Evolutionary conservation across 139 green algal species (phyloP).

Genomic region (Desmodesmus armatus): DNA sequence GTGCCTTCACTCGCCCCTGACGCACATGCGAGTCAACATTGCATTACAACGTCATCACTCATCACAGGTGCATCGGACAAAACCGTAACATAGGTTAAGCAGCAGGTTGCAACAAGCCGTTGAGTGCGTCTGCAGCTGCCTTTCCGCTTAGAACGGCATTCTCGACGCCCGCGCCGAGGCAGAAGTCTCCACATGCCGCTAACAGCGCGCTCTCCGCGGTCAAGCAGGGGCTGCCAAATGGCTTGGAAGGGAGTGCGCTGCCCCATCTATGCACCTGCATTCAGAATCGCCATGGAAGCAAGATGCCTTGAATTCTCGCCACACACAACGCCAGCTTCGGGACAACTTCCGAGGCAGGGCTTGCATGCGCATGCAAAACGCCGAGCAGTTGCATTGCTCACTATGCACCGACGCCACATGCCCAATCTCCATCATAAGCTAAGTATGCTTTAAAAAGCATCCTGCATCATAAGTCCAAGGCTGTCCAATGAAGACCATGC

Average conservation of each 20-base stretch:
- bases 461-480: no score
- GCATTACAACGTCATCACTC: not conserved
- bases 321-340: no score
- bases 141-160: slow-evolving; percentile 42
- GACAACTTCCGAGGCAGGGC: no score
- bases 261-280: slow-evolving; percentile 53
- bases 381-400: no score
- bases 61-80: not conserved
- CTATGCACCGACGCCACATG: no score
- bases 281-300: no score
- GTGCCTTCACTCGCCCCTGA: not conserved
- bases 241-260: slow-evolving; percentile 18
- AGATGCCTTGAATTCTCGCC: no score
- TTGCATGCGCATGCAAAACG: no score
- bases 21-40: not conserved
- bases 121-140: slow-evolving; percentile 41
- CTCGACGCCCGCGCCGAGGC: slow-evolving; percentile 45
- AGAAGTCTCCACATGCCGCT: slow-evolving; percentile 51
- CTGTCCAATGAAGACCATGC: no score
- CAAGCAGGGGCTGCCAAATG: slow-evolving; percentile 32
- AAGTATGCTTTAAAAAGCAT: no score
- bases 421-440: no score
- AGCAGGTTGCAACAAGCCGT: slow-evolving; percentile 24
- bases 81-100: not conserved
- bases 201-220: slow-evolving; percentile 27